Evolutionary conservation across 2,329 filamentous ascomycete genomes (phyloP), one percentile per base, ranked within the genome.

Genomic region (Graphium sp.): DNA sequence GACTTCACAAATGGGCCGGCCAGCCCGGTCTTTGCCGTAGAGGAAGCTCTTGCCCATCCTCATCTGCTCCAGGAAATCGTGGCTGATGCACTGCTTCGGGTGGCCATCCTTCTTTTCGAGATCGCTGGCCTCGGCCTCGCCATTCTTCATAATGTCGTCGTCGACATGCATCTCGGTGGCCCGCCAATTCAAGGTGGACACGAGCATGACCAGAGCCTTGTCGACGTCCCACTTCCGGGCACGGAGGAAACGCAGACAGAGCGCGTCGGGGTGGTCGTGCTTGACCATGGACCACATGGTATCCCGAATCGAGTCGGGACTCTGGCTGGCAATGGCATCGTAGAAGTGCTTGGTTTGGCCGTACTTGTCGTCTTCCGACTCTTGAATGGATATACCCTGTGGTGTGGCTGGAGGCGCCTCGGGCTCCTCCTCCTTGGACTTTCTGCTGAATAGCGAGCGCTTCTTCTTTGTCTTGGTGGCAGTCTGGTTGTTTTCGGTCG

Each of bases 171-270:
- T 77, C 34, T 92, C 82, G 21, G 66, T 62, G 32, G 73, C 56
- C 38, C 89, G 73, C 89, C 89, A 98, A 48, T 82, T 78, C 68
- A 95, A 81, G 1, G 89, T 93, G 3, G 83, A 83, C 24, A 98
- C 67, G 49, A 94, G 58, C 89, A 98, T 98, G 39, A 93, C 67
- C 16, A 95, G 62, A 4, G 89, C 89, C 47, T 83, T 84, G 29
- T 93, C 77, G 12, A 93, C 74, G 45, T 98, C 83, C 89, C 89
- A 98, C 53, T 92, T 92, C 25, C 84, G 66, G n/a, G 84, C 84
- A 29, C 84, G 66, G 32, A 93, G 58, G 50, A 92, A 93, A 23
- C 84, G 73, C 32, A 93, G 56, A 11, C 87, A 56, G 12, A 91
- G 58, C 3, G 76, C 78, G 53, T 98, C 89, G 0, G 89, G 89